Conservation (phyloP, 2,329 filamentous ascomycete genomes). For the Fusarium nisikadoi region DNA sequence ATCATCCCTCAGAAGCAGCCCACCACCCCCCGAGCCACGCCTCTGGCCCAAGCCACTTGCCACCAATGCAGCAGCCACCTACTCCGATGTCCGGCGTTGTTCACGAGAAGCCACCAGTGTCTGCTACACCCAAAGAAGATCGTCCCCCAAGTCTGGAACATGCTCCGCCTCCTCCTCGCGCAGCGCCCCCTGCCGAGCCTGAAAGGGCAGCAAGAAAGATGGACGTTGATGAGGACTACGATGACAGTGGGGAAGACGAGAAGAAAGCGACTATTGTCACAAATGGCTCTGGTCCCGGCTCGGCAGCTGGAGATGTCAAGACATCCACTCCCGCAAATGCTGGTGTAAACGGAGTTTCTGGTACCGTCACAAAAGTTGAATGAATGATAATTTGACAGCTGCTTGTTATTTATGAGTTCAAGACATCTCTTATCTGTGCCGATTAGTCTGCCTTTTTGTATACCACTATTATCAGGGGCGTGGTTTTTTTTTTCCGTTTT, state of each 20-base stretch:
- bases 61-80: conserved; percentile 68
- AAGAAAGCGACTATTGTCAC: conserved; percentile 64
- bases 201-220: conserved; percentile 89
- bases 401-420: conserved; percentile 38
- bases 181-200: conserved; percentile 72
- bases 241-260: conserved; percentile 91
- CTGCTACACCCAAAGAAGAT: conserved; percentile 66
- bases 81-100: conserved; percentile 64
- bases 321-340: conserved; percentile 59
- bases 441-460: conserved; percentile 38
- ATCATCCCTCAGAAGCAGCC: conserved; percentile 92
- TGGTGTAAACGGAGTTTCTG: conserved; percentile 57
- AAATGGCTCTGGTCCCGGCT: conserved; percentile 58
- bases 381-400: conserved; percentile 37
- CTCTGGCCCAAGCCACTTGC: conserved; percentile 64
- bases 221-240: conserved; percentile 97
- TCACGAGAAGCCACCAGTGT: conserved; percentile 58
- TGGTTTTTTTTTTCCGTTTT: conserved; percentile 34
- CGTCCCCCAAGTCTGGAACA: conserved; percentile 56
- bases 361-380: conserved; percentile 60
- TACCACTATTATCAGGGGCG: conserved; percentile 35
- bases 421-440: conserved; percentile 37
- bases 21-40: conserved; percentile 74
- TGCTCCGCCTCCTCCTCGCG: conserved; percentile 52
- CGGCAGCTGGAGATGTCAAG: conserved; percentile 64